Percentiles rank a stretch among this genome's conserved stretches.
Conservation (phyloP, 2,329 filamentous ascomycete species). For the Orbilia blumenaviensis region DNA sequence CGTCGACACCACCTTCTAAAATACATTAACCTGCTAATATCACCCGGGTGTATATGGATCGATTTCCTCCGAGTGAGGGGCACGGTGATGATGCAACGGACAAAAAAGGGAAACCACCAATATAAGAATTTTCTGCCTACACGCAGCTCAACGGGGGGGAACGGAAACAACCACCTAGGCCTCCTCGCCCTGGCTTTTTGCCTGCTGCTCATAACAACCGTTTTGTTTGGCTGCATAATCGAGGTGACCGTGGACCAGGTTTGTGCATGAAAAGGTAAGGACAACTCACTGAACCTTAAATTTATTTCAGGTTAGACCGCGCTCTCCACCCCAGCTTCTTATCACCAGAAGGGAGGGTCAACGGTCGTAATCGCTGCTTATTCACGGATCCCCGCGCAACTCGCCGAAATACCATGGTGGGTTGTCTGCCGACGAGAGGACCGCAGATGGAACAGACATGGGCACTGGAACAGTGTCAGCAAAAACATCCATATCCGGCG, state of each 20-base stretch:
- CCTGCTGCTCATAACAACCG: slow-evolving; percentile 22
- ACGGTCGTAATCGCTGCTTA: slow-evolving; percentile 17
- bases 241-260: slow-evolving; percentile 51
- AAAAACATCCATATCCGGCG: slow-evolving; percentile 42
- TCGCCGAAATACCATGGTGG: slow-evolving; percentile 54
- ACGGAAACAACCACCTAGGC: not conserved
- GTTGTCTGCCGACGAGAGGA: slow-evolving; percentile 40
- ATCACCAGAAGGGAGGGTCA: slow-evolving; percentile 24
- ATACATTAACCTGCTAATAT: not conserved
- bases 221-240: slow-evolving; percentile 49
- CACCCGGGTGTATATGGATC: not conserved
- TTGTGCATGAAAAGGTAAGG: slow-evolving; percentile 44
- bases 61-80: not conserved
- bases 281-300: slow-evolving; percentile 53
- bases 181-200: slow-evolving; percentile 12
- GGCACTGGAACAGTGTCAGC: slow-evolving; percentile 42
- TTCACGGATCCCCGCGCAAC: slow-evolving; percentile 49
- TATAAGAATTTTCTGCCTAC: slow-evolving; percentile 1
- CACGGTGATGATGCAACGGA: not conserved
- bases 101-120: slow-evolving; percentile 7
- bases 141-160: slow-evolving; percentile 3
- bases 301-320: slow-evolving; percentile 52
- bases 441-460: slow-evolving; percentile 38
- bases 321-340: slow-evolving; percentile 40
- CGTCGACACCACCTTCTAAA: not conserved